Conservation (phyloP, 805 yeast genomes). For the Wickerhamia fluorescens region DNA sequence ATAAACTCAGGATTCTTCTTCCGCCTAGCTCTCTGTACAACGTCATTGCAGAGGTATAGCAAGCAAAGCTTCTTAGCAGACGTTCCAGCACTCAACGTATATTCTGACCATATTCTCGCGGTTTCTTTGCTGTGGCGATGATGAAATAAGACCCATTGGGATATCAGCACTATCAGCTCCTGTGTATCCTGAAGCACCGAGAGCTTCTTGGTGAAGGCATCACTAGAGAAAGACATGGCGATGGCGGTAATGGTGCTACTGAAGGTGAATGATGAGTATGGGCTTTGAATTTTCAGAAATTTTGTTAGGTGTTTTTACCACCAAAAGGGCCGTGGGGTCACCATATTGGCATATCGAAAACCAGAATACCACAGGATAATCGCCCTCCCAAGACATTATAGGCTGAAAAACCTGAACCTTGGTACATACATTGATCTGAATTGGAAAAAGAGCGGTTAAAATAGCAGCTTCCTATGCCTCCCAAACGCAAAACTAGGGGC, state of each 20-base stretch:
- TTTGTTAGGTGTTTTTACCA: too few species aligned
- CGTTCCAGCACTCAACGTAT: slow-evolving; percentile 14
- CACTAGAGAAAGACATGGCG: slow-evolving; percentile 45
- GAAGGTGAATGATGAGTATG: too few species aligned
- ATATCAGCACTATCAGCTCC: slow-evolving; percentile 64
- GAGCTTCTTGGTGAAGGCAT: slow-evolving; percentile 42
- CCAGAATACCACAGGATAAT: too few species aligned
- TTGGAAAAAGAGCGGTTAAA: too few species aligned
- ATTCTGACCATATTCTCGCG: slow-evolving; percentile 47
- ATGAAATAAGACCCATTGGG: slow-evolving; percentile 71
- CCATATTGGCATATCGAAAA: too few species aligned
- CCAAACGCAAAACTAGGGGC: too few species aligned
- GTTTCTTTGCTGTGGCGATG: slow-evolving; percentile 48
- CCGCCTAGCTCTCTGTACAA: slow-evolving; percentile 70
- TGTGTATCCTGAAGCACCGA: slow-evolving; percentile 50
- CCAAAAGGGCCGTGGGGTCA: too few species aligned
- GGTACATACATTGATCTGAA: too few species aligned
- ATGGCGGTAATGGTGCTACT: background rate
- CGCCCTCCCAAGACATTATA: too few species aligned
- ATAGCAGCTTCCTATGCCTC: too few species aligned
- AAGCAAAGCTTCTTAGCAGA: slow-evolving; percentile 43
- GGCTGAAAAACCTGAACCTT: too few species aligned
- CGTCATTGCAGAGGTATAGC: slow-evolving; percentile 72
- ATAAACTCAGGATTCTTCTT: slow-evolving; percentile 54
- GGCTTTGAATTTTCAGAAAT: too few species aligned